Base-by-base conservation (phyloP, 306 rosid species). In the Luffa acutangula region DNA sequence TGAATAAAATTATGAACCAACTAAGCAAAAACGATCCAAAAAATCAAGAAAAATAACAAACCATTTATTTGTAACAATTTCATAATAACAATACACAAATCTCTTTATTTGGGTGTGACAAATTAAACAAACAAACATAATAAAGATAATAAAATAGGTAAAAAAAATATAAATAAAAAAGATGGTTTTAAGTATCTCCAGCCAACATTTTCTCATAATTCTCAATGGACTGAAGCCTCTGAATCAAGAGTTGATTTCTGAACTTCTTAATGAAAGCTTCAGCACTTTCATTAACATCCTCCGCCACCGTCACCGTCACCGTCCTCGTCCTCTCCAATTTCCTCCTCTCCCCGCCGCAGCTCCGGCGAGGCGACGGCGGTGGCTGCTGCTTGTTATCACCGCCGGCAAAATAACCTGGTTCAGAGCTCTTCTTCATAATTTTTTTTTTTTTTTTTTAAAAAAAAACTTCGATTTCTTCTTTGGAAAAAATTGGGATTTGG, bases 241-340 rank as follows among this genome's bases (percentile, higher is more conserved):
- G 98, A 80, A 91, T 87, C 80, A 87, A 7, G 0, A 95, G 82
- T 72, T 95, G 97, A 21, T 89, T 81, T 85, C 92, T 88, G 90
- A 95, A 95, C 62, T 90, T 95, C 86, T 89, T 87, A 85, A 95
- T 95, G 85, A 95, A 95, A 2, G 92, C 93, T 33, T 92, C 98
- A 1, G 97, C 97, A n/a, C 97, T 91, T 42, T 85, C 90, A 52
- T 95, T 85, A 57, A 95, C 84, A 33, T 92, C 97, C 80, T 87
- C 87, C 20, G 91, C 80, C 3, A 87, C 43, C 72, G 89, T 87
- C 83, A 87, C 87, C 21, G 91, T 81, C 2, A 85, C 36, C 75
- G 90, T 25, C 31, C 31, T 25, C 31, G 31, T 88, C 58, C 86
- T 87, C 89, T 91, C 98, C 2, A 84, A 78, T 73, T 88, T 85